These are phyloP conservation scores for Chrysosporium queenslandicum DNA, from an alignment of 2,329 filamentous ascomycete genomes.

Conservation along the genomic window DNA sequence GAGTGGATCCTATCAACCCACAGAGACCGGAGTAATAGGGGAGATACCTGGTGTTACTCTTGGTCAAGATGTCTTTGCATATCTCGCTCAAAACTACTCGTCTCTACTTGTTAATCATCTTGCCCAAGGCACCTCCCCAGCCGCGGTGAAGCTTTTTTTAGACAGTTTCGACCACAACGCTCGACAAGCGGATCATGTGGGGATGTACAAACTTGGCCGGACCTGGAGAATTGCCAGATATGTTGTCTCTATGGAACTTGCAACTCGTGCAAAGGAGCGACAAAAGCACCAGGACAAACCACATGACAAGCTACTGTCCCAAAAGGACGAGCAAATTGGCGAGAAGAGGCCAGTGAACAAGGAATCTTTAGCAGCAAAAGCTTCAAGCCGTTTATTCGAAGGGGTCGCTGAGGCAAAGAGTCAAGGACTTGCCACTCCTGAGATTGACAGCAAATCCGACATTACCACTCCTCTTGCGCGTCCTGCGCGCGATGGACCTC, in stretches of 20 bases:
- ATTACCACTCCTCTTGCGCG: slow-evolving; percentile 47
- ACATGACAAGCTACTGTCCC: slow-evolving; percentile 22
- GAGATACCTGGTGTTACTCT: slow-evolving; percentile 39
- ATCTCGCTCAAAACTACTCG: slow-evolving; percentile 37
- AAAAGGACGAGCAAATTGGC: slow-evolving; percentile 24
- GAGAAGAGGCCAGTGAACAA: slow-evolving; percentile 23
- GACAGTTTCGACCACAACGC: slow-evolving; percentile 46
- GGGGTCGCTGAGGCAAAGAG: slow-evolving; percentile 32
- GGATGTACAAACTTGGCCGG: slow-evolving; percentile 45
- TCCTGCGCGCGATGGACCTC: slow-evolving; percentile 33
- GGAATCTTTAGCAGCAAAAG: slow-evolving; percentile 29
- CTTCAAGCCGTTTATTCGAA: slow-evolving; percentile 37
- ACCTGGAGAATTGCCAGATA: slow-evolving; percentile 50
- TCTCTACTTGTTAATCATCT: slow-evolving; percentile 27
- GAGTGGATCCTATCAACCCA: slow-evolving; percentile 31
- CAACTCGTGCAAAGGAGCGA: slow-evolving; percentile 30
- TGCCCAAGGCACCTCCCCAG: slow-evolving; percentile 18
- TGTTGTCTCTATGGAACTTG: slow-evolving; percentile 43
- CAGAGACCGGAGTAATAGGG: slow-evolving; percentile 43
- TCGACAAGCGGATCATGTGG: slow-evolving; percentile 42
- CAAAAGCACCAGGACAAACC: slow-evolving; percentile 8
- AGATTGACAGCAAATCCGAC: slow-evolving; percentile 45
- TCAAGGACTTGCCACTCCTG: slow-evolving; percentile 25
- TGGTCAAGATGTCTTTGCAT: slow-evolving; percentile 34
- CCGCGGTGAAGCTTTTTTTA: slow-evolving; percentile 28